Conservation (phyloP, 2,329 filamentous ascomycete species). For the Aspergillus bombycis region DNA sequence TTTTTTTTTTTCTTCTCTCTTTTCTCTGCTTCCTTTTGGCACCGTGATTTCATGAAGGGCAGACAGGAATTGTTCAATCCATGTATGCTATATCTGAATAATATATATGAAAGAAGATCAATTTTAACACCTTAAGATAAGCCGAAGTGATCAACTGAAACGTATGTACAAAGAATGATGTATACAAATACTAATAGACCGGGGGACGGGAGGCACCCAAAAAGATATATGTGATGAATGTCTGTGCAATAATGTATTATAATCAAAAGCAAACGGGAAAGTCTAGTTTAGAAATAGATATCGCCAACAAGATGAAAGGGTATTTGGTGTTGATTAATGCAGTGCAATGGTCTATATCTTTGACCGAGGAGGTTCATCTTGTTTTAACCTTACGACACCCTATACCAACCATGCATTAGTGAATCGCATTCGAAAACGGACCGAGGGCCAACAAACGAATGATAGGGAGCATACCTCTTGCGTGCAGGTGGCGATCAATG, state of each 20-base stretch:
- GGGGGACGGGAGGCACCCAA: too few species aligned
- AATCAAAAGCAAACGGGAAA: neutral
- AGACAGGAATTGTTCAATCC: neutral
- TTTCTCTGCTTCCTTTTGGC: neutral
- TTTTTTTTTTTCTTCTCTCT: constrained; percentile 5
- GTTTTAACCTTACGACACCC: constrained; percentile 52
- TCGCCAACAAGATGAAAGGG: neutral
- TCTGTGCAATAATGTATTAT: neutral
- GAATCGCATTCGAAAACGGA: neutral
- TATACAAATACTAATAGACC: neutral
- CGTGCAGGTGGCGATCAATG: constrained; percentile 53
- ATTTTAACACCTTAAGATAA: neutral
- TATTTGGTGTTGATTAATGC: neutral
- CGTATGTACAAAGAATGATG: neutral
- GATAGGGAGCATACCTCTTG: constrained; percentile 48
- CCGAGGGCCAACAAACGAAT: neutral
- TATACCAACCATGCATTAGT: constrained; percentile 26
- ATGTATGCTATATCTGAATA: neutral
- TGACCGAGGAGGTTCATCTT: constrained; percentile 39
- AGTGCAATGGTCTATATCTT: constrained; percentile 30
- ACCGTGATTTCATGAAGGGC: neutral
- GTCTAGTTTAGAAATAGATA: neutral
- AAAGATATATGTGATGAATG: neutral
- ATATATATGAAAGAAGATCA: neutral
- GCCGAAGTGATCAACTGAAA: neutral